Conservation (phyloP, 2,329 filamentous ascomycete species). For the Calonectria pteridis region DNA sequence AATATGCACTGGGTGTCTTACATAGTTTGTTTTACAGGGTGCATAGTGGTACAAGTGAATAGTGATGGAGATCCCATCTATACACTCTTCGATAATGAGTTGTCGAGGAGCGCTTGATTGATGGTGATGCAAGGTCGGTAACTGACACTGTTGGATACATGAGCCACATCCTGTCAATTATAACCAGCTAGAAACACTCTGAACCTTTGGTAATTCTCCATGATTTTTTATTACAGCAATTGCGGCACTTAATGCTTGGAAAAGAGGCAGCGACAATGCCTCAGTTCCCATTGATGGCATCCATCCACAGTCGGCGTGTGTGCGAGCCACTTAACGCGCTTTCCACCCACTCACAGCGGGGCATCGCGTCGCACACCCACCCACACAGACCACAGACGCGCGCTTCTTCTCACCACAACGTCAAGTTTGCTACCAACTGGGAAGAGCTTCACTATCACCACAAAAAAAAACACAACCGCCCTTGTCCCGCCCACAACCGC, state of each 20-base stretch:
- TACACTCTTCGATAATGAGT: not conserved
- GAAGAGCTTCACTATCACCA: constrained; percentile 7
- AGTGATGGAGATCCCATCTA: not conserved
- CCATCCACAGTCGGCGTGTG: not conserved
- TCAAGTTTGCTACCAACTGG: constrained; percentile 13
- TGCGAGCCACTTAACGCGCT: constrained; percentile 46
- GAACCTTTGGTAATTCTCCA: not conserved
- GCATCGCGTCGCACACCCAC: constrained; percentile 43
- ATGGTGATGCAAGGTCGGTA: not conserved
- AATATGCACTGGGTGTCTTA: not conserved
- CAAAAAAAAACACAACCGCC: not conserved
- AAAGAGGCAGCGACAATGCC: not conserved
- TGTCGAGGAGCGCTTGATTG: not conserved
- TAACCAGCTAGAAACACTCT: not conserved
- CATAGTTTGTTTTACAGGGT: not conserved
- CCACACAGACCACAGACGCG: constrained; percentile 28
- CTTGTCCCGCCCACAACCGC: constrained; percentile 1
- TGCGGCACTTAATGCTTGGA: no score
- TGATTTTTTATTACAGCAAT: not conserved
- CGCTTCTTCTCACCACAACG: constrained; percentile 36
- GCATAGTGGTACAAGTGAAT: not conserved
- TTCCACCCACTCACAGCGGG: constrained; percentile 40
- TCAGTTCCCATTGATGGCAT: not conserved
- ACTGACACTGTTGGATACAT: not conserved
- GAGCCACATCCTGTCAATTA: not conserved